Evolutionary conservation across 176 grass and related monocot species (phyloP), one percentile per base, ranked within the genome.

Genomic region (Carex kokanica): DNA sequence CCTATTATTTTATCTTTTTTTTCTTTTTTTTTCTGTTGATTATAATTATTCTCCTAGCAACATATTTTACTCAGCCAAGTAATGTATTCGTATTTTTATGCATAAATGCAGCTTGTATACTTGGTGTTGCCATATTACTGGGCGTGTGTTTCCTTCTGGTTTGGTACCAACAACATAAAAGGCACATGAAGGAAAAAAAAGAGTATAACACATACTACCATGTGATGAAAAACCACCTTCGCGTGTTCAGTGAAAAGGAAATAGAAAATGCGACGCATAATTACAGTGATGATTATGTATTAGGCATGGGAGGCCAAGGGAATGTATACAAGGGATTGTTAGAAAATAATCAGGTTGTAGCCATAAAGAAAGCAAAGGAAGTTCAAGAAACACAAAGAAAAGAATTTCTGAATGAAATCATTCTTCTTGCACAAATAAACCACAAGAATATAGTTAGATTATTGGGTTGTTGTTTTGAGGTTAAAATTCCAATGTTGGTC

Each of bases 371-470:
- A 57, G 45, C 85, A 1, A 90, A 75, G 27, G 52, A 12, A 57
- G 11, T 68, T 40, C 17, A 32, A n/a, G 80, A 75, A 2, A 2
- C 7, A 11, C 21, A 81, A 18, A 85, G 25, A 52, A 21, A 38
- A 2, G 85, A 90, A 21, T 90, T 90, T 52, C 77, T 74, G 36
- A 90, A 84, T 49, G 88, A 90, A 51, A 83, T 90, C 13, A 70
- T 87, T 5, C 86, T 87, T 25, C 75, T 87, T 17, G 87, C 88
- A 23, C 88, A 71, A 70, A 77, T 89, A 0, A 86, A 82, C 60
- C 84, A 86, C 34, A 86, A 52, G 29, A 85, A 89, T 24, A 70
- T 89, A 47, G 84, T 86, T 13, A 78, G 66, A 23, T 34, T 89
- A 63, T 66, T 89, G 21, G 88, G 88, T 8, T 86, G 84, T 71